phyloP scores from a whole-genome alignment of 2,329 filamentous ascomycete species.

The Diaporthe destruens region DNA sequence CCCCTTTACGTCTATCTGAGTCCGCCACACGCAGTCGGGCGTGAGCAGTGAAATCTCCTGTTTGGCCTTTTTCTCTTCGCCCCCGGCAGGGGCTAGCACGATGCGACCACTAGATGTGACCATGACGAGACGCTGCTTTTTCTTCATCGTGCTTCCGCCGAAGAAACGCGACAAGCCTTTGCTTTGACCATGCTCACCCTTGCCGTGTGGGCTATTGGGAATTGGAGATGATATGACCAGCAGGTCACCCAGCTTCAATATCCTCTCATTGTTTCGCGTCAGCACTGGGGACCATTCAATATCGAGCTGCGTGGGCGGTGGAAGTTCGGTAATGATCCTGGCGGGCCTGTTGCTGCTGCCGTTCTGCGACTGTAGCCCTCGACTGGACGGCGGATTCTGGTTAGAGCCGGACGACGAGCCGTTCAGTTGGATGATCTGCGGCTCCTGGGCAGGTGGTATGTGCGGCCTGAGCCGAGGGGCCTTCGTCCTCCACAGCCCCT shows the following conservation, averaged over 20 bases:
- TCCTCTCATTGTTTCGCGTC: constrained; percentile 90
- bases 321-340: constrained; percentile 91
- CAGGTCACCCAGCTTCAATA: constrained; percentile 92
- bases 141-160: constrained; percentile 90
- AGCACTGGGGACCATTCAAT: constrained; percentile 99
- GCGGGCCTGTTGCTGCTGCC: constrained; percentile 69
- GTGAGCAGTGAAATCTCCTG: constrained; percentile 87
- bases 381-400: constrained; percentile 48
- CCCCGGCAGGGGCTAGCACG: constrained; percentile 89
- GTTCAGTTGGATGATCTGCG: constrained; percentile 80
- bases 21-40: constrained; percentile 82
- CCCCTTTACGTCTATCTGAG: constrained; percentile 86
- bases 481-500: constrained; percentile 87
- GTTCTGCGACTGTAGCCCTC: constrained; percentile 55
- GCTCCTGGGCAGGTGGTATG: constrained; percentile 80
- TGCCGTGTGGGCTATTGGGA: constrained; percentile 79
- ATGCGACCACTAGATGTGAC: constrained; percentile 92
- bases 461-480: constrained; percentile 90
- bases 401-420: constrained; percentile 56
- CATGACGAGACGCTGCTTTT: constrained; percentile 92
- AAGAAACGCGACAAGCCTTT: constrained; percentile 96
- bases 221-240: constrained; percentile 85
- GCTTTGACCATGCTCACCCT: constrained; percentile 76
- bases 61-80: constrained; percentile 96
- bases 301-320: constrained; percentile 95